These are phyloP conservation scores for Apiotrichum mycotoxinovorans DNA, from an alignment of 1,284 basidiomycete species.

Conservation along the genomic window DNA sequence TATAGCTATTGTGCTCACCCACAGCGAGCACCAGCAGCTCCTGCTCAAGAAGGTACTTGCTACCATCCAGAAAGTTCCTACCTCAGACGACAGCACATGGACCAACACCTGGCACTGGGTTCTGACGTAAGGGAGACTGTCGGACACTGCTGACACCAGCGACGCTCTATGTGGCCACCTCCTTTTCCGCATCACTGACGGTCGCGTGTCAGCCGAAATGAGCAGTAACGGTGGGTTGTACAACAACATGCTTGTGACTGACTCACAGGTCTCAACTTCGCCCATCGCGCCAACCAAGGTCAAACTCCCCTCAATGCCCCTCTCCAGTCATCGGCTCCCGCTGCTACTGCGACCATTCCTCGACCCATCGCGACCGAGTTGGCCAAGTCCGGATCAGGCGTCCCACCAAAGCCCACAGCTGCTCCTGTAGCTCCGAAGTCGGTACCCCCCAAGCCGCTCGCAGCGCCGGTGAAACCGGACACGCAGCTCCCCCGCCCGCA, in stretches of 20 bases:
- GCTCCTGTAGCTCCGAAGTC: constrained; percentile 11
- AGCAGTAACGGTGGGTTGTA: constrained; percentile 74
- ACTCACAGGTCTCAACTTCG: constrained; percentile 88
- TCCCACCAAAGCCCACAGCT: constrained; percentile 46
- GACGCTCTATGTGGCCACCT: constrained; percentile 90
- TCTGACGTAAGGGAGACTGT: constrained; percentile 52
- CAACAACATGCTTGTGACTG: neutral
- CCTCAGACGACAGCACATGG: constrained; percentile 67
- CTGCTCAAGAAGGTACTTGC: constrained; percentile 85
- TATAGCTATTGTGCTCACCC: neutral
- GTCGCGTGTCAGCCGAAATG: constrained; percentile 84
- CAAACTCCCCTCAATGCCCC: constrained; percentile 48
- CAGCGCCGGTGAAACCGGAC: neutral
- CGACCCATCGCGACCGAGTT: constrained; percentile 21
- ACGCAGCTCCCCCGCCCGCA: constrained; percentile 17
- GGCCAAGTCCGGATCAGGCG: constrained; percentile 36
- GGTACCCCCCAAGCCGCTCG: constrained; percentile 10
- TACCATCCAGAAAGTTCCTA: constrained; percentile 60
- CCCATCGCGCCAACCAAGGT: constrained; percentile 49
- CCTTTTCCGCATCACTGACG: constrained; percentile 83
- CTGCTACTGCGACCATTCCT: constrained; percentile 47
- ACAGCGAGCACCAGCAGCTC: constrained; percentile 73
- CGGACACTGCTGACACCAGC: constrained; percentile 54
- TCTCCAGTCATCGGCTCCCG: constrained; percentile 24
- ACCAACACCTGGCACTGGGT: constrained; percentile 99